Conservation (phyloP, 2,329 filamentous ascomycete species). For the Zalaria sp. region DNA sequence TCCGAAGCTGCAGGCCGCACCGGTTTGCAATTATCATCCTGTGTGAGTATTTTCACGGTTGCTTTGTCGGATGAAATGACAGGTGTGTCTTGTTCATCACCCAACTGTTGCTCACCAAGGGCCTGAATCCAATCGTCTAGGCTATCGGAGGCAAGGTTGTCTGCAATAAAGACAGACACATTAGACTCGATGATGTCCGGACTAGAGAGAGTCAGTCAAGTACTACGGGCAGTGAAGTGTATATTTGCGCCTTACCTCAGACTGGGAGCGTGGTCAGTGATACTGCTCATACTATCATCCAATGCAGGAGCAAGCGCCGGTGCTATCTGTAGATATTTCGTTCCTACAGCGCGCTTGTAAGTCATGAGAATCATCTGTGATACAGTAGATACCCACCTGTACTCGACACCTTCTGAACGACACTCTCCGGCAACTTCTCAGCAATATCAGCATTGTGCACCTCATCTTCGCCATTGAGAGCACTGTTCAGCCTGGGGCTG, state of each 20-base stretch:
- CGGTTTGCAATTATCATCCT: constrained; percentile 7
- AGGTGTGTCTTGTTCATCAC: not conserved
- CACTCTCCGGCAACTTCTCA: constrained; percentile 10
- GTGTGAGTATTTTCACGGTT: constrained; percentile 3
- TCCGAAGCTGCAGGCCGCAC: constrained; percentile 17
- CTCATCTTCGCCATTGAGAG: constrained; percentile 1
- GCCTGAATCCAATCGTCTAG: constrained; percentile 15
- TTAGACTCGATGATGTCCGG: constrained; percentile 16
- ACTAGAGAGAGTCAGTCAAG: constrained; percentile 2
- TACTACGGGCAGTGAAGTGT: no score
- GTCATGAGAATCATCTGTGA: not conserved
- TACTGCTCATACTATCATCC: not conserved
- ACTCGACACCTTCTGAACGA: constrained; percentile 20
- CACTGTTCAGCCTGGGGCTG: constrained; percentile 1
- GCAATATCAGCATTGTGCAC: constrained; percentile 2
- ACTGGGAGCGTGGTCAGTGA: constrained; percentile 6
- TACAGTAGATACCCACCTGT: constrained; percentile 12
- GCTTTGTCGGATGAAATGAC: not conserved
- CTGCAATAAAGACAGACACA: constrained; percentile 18
- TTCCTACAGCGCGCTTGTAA: not conserved
- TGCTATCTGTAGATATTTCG: constrained; percentile 6
- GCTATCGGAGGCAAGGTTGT: constrained; percentile 13
- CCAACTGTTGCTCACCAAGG: constrained; percentile 5
- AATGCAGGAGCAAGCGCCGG: not conserved
- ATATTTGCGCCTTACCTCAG: constrained; percentile 7